phyloP scores from a whole-genome alignment of 768 basidiomycete species.

The Phanerochaete carnosa region DNA sequence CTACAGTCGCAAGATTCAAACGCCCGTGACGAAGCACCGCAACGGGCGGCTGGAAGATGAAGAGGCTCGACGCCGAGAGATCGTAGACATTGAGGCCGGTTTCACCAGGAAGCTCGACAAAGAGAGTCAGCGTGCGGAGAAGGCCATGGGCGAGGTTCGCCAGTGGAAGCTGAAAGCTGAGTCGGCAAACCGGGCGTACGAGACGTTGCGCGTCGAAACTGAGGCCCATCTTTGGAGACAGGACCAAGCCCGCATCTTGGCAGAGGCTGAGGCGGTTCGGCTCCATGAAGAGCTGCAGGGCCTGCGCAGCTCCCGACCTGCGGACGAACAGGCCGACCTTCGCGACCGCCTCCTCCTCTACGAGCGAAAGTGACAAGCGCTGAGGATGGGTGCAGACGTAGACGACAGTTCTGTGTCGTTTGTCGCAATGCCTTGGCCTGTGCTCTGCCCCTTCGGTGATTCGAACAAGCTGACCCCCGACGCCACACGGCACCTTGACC shows the following conservation, averaged over 20 bases:
- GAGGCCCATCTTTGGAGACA: neutral
- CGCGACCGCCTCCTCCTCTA: neutral
- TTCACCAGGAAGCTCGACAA: neutral
- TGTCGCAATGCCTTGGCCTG: constrained; percentile 42
- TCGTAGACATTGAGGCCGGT: neutral
- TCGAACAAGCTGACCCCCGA: constrained; percentile 32
- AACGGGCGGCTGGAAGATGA: too few relatives aligned
- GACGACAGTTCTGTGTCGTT: constrained; percentile 18
- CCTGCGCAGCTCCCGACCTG: neutral
- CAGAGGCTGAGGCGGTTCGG: neutral
- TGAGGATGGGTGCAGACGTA: neutral
- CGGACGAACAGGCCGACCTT: neutral
- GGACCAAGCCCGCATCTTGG: neutral
- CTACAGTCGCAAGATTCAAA: neutral
- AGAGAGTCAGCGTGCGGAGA: neutral
- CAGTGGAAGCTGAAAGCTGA: neutral
- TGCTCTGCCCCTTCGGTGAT: constrained; percentile 23
- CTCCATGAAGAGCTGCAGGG: neutral
- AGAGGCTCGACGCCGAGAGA: neutral
- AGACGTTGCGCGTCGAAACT: neutral
- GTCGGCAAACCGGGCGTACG: neutral
- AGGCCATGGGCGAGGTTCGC: neutral
- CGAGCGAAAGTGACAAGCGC: neutral
- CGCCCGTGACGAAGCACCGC: neutral
- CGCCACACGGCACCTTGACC: too few relatives aligned